Evolutionary conservation across 441 rosid species (phyloP), one percentile per base, ranked within the genome.

Genomic region (Arabidopsis lyrata): DNA sequence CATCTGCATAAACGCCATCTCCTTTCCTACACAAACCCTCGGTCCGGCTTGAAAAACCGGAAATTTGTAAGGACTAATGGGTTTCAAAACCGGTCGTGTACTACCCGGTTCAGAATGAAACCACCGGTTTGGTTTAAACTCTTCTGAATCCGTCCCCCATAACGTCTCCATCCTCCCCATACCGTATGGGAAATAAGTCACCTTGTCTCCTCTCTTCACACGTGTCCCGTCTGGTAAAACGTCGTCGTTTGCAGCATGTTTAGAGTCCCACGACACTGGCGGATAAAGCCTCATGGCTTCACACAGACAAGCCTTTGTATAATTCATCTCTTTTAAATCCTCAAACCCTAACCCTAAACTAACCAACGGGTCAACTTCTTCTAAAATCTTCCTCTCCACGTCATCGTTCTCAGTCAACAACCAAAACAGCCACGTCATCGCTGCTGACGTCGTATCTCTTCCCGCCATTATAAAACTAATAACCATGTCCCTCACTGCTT

Each of bases 341-440:
- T 90, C 88, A 63, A 67, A 89, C 60, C 83, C 89, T 12, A 86
- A 27, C 52, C 69, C 74, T 85, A 66, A 53, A 86, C 69, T 44
- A 27, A 77, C 56, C 49, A 83, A 27, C 0, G 66, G 56, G 11
- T 48, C 60, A 2, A 80, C 81, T 79, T 90, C 91, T 0, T 77
- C 47, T 9, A 81, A 41, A 0, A 90, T 58, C 82, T 41, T 70
- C 32, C 64, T 29, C 77, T 83, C 86, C 1, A 72, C 74, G 24
- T 72, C 61, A 34, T 24, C 61, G 49, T 86, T 80, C 50, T 80
- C 64, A 0, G 92, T 73, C 3, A 90, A 86, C 73, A 87, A 34
- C 97, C 95, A 93, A 56, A 93, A 89, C n/a, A 93, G 85, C 96
- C 97, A 92, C 14, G 95, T 87, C 95, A 92, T 80, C 2, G 95